Conservation (phyloP, 345 rosid genomes). For the Anacardium occidentale region DNA sequence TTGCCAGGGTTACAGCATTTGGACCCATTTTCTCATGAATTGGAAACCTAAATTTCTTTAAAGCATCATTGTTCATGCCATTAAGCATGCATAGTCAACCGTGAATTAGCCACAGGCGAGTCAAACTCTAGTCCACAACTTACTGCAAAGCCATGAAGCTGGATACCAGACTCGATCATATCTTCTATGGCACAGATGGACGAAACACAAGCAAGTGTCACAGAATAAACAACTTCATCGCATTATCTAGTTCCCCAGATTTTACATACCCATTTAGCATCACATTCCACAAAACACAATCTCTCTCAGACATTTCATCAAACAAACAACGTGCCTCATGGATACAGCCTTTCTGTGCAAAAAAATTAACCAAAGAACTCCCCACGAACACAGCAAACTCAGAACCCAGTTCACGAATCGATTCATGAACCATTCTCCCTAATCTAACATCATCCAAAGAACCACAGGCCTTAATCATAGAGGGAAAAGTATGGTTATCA, state of each 20-base stretch:
- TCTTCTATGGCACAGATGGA: slow-evolving; percentile 52
- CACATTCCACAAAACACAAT: slow-evolving; percentile 84
- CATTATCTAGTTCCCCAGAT: slow-evolving; percentile 43
- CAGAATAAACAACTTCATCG: slow-evolving; percentile 49
- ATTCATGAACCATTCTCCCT: slow-evolving; percentile 42
- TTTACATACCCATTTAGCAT: slow-evolving; percentile 67
- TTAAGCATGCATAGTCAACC: slow-evolving; percentile 79
- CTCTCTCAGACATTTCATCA: slow-evolving; percentile 48
- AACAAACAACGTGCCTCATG: slow-evolving; percentile 49
- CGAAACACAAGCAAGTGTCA: slow-evolving; percentile 57
- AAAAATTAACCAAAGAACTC: slow-evolving; percentile 71
- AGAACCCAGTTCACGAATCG: slow-evolving; percentile 44
- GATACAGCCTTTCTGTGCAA: slow-evolving; percentile 43
- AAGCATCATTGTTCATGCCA: slow-evolving; percentile 48
- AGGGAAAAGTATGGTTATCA: slow-evolving; percentile 75
- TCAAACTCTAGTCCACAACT: slow-evolving; percentile 53
- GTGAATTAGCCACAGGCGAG: slow-evolving; percentile 54
- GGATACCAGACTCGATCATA: slow-evolving; percentile 49
- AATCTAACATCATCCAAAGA: slow-evolving; percentile 41
- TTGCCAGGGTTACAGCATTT: slow-evolving; percentile 68
- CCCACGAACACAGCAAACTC: slow-evolving; percentile 64
- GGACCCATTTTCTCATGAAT: slow-evolving; percentile 54
- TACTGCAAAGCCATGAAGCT: slow-evolving; percentile 60
- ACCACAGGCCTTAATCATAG: slow-evolving; percentile 65
- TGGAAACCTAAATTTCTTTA: slow-evolving; percentile 60